Evolutionary conservation across 2,329 filamentous ascomycete genomes (phyloP), one percentile per base, ranked within the genome.

Genomic region (Microsporum ferrugineum): DNA sequence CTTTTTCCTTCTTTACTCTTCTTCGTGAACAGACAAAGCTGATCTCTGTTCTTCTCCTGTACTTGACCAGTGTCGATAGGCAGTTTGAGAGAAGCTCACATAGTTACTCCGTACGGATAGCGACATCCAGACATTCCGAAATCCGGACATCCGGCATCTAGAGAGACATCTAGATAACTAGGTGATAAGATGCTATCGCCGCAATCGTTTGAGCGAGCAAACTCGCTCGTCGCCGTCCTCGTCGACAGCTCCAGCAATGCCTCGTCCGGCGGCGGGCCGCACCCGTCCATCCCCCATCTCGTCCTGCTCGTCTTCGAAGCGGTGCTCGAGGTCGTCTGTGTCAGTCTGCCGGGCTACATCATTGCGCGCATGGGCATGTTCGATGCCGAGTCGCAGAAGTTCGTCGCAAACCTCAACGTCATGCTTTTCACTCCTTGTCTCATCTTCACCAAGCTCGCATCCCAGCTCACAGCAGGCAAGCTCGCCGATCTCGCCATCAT

Each of bases 371-470:
- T 90, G 68, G 94, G 94, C 72, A 88, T 96, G 77, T 97, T 99
- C 75, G 90, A 95, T 75, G 90, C 89, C 65, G 91, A 96, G 58
- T 89, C 91, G 73, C 94, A 99, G 74, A 97, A 96, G 75, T 95
- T 99, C 71, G 81, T 96, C 58, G 92, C 94, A 60, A 96, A 99
- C 71, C 80, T 99, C 67, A 99, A 99, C 73, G 91, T 96, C 62
- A 89, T 88, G 78, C 81, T 99, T 47, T 99, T 99, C 75, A 99
- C 94, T 34, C 94, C 94, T 66, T 97, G 94, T 73, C 84, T 99
- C 65, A 95, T 99, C 74, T 99, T 97, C 75, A 96, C 89, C 14
- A 99, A 99, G 75, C 83, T 99, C 43, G 94, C 91, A 5, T 95
- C 91, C 1, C 92, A 99, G 75, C 82, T 99, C 62, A 96, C 88